Evolutionary conservation across 129 eudicot genomes (phyloP), one percentile per base, ranked within the genome.

Genomic region (Chrysanthemum seticuspe): DNA sequence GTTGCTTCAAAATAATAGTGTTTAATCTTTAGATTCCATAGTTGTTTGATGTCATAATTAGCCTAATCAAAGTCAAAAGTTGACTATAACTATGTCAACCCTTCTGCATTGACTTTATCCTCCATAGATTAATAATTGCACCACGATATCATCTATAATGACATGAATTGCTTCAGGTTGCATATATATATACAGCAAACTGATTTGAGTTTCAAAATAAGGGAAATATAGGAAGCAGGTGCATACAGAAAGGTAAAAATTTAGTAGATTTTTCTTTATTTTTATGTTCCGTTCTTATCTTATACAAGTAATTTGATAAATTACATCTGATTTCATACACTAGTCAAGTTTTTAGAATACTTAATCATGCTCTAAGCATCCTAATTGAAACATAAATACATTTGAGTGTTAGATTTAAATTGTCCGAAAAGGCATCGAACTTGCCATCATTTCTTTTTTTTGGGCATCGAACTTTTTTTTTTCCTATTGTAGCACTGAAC

Each of bases 61-160:
- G 36, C 53, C 53, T 55, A 72, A 60, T 60, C 50, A 62, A 48
- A 31, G 59, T 36, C 2, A 16, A 16, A 44, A 19, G 48, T 44
- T 34, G 23, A 71, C 55, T 56, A 57, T 19, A 8, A 8, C 45
- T 44, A 56, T 40, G 55, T 57, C 75, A 71, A 71, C 65, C n/a
- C 16, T 56, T 34, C 34, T 36, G 21, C 13, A 6, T 51, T 53
- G 50, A 69, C 47, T 18, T 70, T 70, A 34, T 55, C 74, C 52
- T 34, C 75, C 75, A 59, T 23, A 45, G 47, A 61, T 25, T 68
- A 62, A 21, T 16, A 2, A 56, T 56, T 56, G 62, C 49, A 61
- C 49, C 62, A 73, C 50, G 16, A 73, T 73, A 18, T 50, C 70
- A 27, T 73, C 25, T 48, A 29, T 58, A 21, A 21, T 21, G 21